Evolutionary conservation across 163 green algal genomes (phyloP), one percentile per base, ranked within the genome.

Genomic region (Scenedesmus sp.): DNA sequence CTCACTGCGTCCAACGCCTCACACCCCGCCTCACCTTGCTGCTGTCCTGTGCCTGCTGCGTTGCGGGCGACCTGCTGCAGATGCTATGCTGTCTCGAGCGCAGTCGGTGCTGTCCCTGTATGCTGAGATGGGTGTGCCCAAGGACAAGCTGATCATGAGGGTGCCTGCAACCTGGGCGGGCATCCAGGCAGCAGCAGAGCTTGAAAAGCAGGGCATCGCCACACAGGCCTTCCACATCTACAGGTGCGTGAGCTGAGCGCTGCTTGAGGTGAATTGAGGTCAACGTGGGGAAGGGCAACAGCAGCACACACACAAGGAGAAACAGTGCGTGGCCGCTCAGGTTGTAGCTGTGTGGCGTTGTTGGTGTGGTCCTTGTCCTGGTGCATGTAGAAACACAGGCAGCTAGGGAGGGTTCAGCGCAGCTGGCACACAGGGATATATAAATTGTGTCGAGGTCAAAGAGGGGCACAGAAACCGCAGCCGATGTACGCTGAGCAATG

Each of bases 141-240:
- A 68, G 26, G 30, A 89, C 80, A 94, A 93, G 42, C 83, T 96
- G 10, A 93, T 97, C 51, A 94, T 96, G 53, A 87, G 92, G 24
- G 92, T 97, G 80, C 95, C 95, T 18, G 95, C 92, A 40, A 97
- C 95, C 10, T 97, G 94, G 93, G 91, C 83, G 6, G 95, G 92
- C 33, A 95, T 96, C 73, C 90, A 96, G 88, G 95, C 95, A n/a
- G 90, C 86, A 20, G 85, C 91, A 81, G 30, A 90, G 79, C 93
- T 97, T 59, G 95, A 97, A 83, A 78, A 86, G 42, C 81, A 95
- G 82, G 95, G 95, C 59, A 93, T 95, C 40, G 89, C 90, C 1
- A 96, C 90, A 18, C 89, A 94, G 68, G 91, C 95, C 10, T 90
- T 92, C 86, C 91, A 92, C 59, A 87, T 95, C 44, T 93, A 93